phyloP scores from a whole-genome alignment of 2,329 filamentous ascomycete genomes.

The Drechslerella coelobrocha region DNA sequence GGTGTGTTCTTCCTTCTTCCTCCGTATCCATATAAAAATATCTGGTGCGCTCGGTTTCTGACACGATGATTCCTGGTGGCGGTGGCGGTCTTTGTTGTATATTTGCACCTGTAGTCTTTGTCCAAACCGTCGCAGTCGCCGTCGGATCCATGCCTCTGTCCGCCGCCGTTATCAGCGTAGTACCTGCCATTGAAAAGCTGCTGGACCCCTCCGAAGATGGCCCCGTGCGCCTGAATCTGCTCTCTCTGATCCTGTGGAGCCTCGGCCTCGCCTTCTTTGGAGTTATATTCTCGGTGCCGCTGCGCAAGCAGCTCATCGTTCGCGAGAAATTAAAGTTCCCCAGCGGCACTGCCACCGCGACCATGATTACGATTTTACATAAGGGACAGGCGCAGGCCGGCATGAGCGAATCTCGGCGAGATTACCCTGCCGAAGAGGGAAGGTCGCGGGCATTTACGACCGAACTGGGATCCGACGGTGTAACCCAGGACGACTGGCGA shows the following conservation, averaged over 20 bases:
- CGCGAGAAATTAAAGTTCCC: conserved; percentile 91
- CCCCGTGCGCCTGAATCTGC: conserved; percentile 73
- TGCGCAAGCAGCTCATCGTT: conserved; percentile 87
- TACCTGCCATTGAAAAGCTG: conserved; percentile 89
- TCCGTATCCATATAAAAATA: neutral
- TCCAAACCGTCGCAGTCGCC: conserved; percentile 92
- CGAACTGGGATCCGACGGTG: neutral
- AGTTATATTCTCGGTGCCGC: conserved; percentile 90
- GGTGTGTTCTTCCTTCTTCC: conserved; percentile 34
- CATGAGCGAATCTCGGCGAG: conserved; percentile 10
- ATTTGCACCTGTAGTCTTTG: conserved; percentile 76
- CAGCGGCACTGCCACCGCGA: conserved; percentile 90
- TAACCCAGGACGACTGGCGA: conserved; percentile 64
- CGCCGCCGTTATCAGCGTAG: conserved; percentile 79
- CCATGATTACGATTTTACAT: conserved; percentile 90
- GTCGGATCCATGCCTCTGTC: conserved; percentile 97
- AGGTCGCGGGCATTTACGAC: conserved; percentile 4
- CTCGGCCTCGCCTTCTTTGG: conserved; percentile 95
- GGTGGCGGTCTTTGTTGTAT: too few species aligned
- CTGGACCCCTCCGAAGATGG: conserved; percentile 79
- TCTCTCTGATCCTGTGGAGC: conserved; percentile 86
- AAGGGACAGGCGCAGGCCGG: conserved; percentile 57
- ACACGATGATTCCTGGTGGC: conserved; percentile 10
- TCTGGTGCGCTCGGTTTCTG: neutral
- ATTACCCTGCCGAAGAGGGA: conserved; percentile 20